Evolutionary conservation across 345 rosid species (phyloP), one percentile per base, ranked within the genome.

Genomic region (Eucalyptus globulus): DNA sequence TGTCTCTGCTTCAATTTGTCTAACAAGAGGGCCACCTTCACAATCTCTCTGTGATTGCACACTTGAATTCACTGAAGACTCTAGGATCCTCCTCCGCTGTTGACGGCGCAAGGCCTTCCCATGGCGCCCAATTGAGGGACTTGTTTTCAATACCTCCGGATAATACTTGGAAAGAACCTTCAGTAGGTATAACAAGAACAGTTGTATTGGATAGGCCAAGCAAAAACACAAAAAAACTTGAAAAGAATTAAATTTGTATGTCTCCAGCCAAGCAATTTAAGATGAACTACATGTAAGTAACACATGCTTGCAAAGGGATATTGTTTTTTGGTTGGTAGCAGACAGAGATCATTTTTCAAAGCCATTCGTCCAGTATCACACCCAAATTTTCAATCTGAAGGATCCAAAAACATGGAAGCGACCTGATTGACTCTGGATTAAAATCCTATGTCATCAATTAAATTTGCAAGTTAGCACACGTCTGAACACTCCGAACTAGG

Each of bases 61-160:
- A 76, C 85, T 76, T 76, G 85, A 76, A 76, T 76, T 76, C 85
- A 76, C 47, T 7, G 89, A 87, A 26, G 92, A 89, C 69, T 92
- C 91, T 21, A 93, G 89, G 86, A 92, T 76, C 92, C 93, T 94
- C 93, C 94, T 94, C 90, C 93, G 96, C 86, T 94, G 96, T 89
- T 92, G 95, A 45, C 99, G 96, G 27, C 98, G 98, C 90, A 94
- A 87, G 81, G 98, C 95, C 94, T 97, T 97, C 89, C 99, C 99
- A 94, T 96, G 99, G 86, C 98, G 96, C 65, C 99, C 99, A 93
- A 97, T 93, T 87, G 99, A 94, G 27, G 98, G 99, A 92, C 95
- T 95, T 83, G 89, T 90, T 17, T 80, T 88, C 88, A 92, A 81
- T 89, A 94, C 92, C 89, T 95, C 97, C 76, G 98, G 99, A 93